Evolutionary conservation across 176 grass and related monocot species (phyloP).

Genomic region (Calamus simplicifolius): DNA sequence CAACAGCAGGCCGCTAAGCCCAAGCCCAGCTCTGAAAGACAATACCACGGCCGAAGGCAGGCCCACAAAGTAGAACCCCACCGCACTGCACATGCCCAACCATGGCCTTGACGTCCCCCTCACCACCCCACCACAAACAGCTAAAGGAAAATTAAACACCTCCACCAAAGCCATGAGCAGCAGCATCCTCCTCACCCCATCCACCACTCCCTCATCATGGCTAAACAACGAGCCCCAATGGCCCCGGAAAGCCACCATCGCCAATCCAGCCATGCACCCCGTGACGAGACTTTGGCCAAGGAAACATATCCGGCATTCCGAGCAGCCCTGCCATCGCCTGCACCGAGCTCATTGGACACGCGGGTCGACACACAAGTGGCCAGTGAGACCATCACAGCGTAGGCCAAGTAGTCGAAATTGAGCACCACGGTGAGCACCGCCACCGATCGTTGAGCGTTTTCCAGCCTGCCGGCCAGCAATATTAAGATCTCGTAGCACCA

Average conservation of each 20-base stretch:
- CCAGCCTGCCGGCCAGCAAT: neutral
- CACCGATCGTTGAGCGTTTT: neutral
- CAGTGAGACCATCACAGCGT: neutral
- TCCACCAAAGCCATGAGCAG: neutral
- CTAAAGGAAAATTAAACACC: slow-evolving; percentile 1
- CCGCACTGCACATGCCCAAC: neutral
- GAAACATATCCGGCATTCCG: no score
- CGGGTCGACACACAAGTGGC: neutral
- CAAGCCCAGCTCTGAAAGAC: neutral
- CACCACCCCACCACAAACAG: neutral
- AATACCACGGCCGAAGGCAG: neutral
- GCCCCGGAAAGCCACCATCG: neutral
- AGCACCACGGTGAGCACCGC: neutral
- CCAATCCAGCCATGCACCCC: no score
- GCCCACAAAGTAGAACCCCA: neutral
- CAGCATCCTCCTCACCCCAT: neutral
- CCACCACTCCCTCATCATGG: neutral
- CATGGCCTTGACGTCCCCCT: neutral
- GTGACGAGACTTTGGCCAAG: no score
- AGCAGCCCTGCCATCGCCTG: neutral
- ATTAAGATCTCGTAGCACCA: slow-evolving; percentile 2
- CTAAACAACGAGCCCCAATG: neutral
- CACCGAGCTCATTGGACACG: neutral
- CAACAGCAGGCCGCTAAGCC: neutral
- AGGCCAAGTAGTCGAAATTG: neutral